Percentiles rank a stretch among this genome's conserved stretches.
These are phyloP conservation scores for Neurospora sp. DNA, from an alignment of 495 filamentous ascomycete species.

Conservation along the genomic window DNA sequence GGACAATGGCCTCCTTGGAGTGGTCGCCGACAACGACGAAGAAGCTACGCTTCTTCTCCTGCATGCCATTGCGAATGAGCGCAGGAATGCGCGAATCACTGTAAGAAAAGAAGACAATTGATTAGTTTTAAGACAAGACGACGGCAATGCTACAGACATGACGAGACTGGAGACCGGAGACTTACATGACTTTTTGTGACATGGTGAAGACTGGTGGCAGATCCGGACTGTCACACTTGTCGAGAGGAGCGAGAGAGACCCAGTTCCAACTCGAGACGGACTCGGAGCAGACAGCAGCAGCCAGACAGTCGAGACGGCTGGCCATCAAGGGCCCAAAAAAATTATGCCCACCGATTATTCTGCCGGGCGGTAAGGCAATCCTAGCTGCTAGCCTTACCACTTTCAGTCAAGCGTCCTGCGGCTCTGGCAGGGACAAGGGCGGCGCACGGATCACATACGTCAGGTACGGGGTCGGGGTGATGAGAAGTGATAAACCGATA, in stretches of 20 bases:
- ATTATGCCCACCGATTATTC: not conserved
- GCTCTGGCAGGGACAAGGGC: not conserved
- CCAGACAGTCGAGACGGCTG: not conserved
- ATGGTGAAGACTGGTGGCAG: not conserved
- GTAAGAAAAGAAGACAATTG: not conserved
- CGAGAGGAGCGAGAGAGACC: not conserved
- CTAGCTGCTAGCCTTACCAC: not conserved
- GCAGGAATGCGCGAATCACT: constrained; percentile 93
- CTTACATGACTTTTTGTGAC: not conserved
- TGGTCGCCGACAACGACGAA: constrained; percentile 94
- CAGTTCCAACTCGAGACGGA: not conserved
- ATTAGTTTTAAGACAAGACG: not conserved
- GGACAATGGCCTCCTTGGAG: constrained; percentile 93
- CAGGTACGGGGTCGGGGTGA: not conserved
- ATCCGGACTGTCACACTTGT: not conserved
- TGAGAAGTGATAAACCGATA: not conserved
- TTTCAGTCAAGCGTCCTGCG: not conserved
- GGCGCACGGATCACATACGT: not conserved
- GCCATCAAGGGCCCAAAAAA: not conserved
- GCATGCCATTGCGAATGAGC: constrained; percentile 88
- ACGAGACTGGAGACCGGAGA: not conserved
- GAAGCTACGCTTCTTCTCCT: constrained; percentile 96
- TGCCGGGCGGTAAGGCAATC: not conserved
- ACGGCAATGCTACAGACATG: not conserved
- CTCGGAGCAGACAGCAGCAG: not conserved